A percentile compares a stretch with the other conserved stretches of the same genome.
phyloP scores from a whole-genome alignment of 139 green algal genomes.

The Picochlorum sp. region DNA sequence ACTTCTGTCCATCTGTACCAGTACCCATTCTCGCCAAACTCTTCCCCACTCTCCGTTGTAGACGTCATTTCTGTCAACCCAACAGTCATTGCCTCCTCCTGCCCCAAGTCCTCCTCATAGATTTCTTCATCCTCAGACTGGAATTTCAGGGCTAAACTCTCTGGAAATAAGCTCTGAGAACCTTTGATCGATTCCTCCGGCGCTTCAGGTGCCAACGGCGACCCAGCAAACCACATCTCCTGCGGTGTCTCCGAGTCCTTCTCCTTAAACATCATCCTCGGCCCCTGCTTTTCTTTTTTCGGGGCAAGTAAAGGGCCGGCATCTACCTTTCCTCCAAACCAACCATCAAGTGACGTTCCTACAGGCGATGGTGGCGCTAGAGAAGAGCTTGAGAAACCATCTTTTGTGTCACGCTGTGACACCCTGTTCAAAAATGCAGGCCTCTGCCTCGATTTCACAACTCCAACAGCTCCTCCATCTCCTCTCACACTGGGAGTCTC shows the following conservation, averaged over 20 bases:
- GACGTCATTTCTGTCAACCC: slow-evolving; percentile 21
- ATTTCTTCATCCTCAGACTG: slow-evolving; percentile 2
- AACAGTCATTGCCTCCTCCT: neutral
- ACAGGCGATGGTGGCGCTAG: neutral
- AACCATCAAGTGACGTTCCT: slow-evolving; percentile 17
- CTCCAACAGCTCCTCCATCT: neutral
- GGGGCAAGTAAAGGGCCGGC: slow-evolving; percentile 7
- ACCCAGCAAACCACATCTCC: neutral
- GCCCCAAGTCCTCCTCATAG: neutral
- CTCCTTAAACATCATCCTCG: neutral
- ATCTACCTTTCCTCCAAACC: slow-evolving; percentile 34
- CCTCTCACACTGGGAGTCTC: neutral
- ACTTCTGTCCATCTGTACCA: slow-evolving; percentile 67
- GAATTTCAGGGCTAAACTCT: slow-evolving; percentile 17
- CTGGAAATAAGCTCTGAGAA: slow-evolving; percentile 14
- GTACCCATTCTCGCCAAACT: slow-evolving; percentile 67
- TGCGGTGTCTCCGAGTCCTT: neutral
- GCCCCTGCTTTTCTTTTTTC: neutral
- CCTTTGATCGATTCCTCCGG: neutral
- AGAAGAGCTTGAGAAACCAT: neutral
- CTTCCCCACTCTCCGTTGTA: slow-evolving; percentile 49
- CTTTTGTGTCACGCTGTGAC: too few relatives aligned
- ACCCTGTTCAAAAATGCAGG: neutral
- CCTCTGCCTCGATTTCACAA: slow-evolving; percentile 4
- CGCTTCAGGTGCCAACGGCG: neutral